Base-by-base conservation (phyloP, 176 grass and related monocot species). In the Aegilops umbellulata region DNA sequence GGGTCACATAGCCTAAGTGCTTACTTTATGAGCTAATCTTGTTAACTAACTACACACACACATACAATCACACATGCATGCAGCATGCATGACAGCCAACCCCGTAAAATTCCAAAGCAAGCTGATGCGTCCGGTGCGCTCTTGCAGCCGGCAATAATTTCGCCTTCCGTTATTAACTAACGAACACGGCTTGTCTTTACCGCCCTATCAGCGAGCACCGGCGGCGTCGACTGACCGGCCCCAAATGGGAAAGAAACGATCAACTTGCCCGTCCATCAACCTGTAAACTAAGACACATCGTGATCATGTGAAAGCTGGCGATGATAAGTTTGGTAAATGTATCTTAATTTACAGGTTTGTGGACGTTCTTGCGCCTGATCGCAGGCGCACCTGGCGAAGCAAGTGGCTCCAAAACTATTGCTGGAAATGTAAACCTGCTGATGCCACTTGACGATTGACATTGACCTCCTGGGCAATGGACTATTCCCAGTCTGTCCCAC, bases 401-500 rank as follows among this genome's bases (percentile, higher is more conserved):
- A 75, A 84, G 68, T 84, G n/a, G 47, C 44, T 75, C 75, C 84
- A 68, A 90, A 87, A 80, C 80, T 69, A 60, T 80, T 61, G 68
- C 81, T 29, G 29, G n/a, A 78, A 10, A 74, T 58, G 74, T 60
- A 73, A 58, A 86, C 65, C 73, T 60, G 76, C 80, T 58, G 55
- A 19, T 79, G 76, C 80, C 64, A 80, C 75, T 90, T 26, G 58
- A 58, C 42, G 19, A 46, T 41, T 60, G 89, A 83, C 67, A 41
- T 87, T 74, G 80, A 80, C 89, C 65, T 3, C 19, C 86, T 41
- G 71, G 10, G 79, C 49, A 82, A 26, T 34, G 20, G 63, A 55
- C 38, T 86, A 46, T 60, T 75, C 58, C 24, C 60, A 68, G 17
- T 32, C 65, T 76, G 57, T 69, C 65, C 74, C 79, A 83, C 53